phyloP scores from a whole-genome alignment of 2,329 filamentous ascomycete genomes.

The Phoma sp. region DNA sequence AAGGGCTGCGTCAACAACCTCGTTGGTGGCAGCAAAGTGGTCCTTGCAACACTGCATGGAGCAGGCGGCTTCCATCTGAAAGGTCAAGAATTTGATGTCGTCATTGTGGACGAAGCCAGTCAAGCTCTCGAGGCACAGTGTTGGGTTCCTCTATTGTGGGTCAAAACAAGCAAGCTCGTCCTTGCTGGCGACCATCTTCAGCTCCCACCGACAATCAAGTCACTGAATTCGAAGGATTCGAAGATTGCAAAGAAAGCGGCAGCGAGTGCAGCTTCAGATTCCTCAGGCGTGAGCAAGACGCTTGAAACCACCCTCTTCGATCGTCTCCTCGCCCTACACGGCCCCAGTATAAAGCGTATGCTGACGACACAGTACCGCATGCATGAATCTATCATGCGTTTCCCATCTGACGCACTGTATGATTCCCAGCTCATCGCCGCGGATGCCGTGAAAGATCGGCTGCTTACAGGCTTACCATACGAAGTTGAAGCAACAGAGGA shows the following conservation, averaged over 20 bases:
- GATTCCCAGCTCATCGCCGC: conserved; percentile 80
- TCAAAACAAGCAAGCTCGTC: conserved; percentile 77
- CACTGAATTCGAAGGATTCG: conserved; percentile 56
- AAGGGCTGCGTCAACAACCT: conserved; percentile 78
- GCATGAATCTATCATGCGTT: conserved; percentile 95
- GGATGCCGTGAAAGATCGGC: conserved; percentile 73
- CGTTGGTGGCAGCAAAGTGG: conserved; percentile 79
- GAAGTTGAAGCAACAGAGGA: conserved; percentile 81
- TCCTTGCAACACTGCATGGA: conserved; percentile 90
- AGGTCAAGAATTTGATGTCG: conserved; percentile 84
- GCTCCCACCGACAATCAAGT: conserved; percentile 93
- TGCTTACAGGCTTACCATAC: conserved; percentile 80
- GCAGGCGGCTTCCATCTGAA: conserved; percentile 84
- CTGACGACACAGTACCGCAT: conserved; percentile 97
- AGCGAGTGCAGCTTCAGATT: conserved; percentile 39
- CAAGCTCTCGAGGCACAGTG: conserved; percentile 96
- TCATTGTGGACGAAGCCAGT: conserved; percentile 94
- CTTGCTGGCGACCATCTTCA: conserved; percentile 95
- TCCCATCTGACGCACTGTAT: conserved; percentile 89
- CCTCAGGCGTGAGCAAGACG: conserved; percentile 55
- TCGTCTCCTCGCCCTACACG: conserved; percentile 80
- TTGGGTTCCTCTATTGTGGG: conserved; percentile 84
- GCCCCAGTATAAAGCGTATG: conserved; percentile 86
- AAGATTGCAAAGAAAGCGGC: conserved; percentile 42
- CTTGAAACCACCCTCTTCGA: conserved; percentile 95